Base-by-base conservation (phyloP, 116 monocot genomes). In the Iris pallida region DNA sequence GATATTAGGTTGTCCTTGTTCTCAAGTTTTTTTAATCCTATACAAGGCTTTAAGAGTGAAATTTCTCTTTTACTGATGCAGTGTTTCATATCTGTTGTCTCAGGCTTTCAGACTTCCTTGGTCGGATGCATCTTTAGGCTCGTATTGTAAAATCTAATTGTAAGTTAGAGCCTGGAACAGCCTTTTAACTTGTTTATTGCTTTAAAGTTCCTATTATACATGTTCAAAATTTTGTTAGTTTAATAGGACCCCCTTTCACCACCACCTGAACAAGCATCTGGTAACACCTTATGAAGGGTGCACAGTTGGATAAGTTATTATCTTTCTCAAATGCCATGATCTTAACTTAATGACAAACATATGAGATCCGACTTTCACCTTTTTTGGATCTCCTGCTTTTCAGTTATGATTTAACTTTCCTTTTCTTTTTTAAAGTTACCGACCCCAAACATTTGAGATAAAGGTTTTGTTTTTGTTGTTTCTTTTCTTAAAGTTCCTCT, bases 71-170 rank as follows among this genome's bases (percentile, higher is more conserved):
- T 45, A 30, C 16, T 42, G 56, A 48, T 55, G 41, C 19, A 18
- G 59, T 52, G 51, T 60, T 14, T 12, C 8, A 44, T 17, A 51
- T 67, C 55, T 60, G 56, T 68, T 30, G 19, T 56, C 47, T 44
- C 79, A 95, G 95, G 86, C 86, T 95, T 15, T 95, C 95, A 0
- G 90, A 95, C 63, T 95, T 88, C 69, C 70, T 95, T 57, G 64
- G 73, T 51, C 65, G 66, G 55, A 66, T 95, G 64, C 86, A 43
- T 44, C 77, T 95, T 53, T 88, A 90, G 75, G 63, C 55, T 6
- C 40, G 30, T 30, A 53, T 52, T 70, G 10, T 58, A 60, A 42
- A 53, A 58, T 53, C 73, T 18, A 69, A 66, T 69, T 76, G 79
- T 79, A 76, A 83, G 83, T 47, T 15, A 8, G 48, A 52, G 19